Evolutionary conservation across 352 stramenopile species (phyloP).

Genomic region (Phytopythium montanum): DNA sequence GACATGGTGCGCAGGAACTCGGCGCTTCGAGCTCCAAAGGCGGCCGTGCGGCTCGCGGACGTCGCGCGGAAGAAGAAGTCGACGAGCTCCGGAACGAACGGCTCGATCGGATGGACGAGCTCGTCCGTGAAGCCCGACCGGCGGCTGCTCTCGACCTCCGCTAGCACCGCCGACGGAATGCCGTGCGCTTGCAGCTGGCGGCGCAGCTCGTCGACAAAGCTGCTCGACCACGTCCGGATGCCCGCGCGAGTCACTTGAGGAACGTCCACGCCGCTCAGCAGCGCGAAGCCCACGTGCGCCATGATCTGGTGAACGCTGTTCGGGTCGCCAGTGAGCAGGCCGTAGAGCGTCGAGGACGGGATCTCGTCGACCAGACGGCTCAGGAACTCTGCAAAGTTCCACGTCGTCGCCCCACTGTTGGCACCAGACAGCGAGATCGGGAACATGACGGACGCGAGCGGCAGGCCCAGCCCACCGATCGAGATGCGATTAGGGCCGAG

Average conservation of each 20-base stretch:
- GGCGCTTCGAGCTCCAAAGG: slow-evolving; percentile 40
- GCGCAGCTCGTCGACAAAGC: slow-evolving; percentile 40
- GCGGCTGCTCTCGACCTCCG: slow-evolving; percentile 21
- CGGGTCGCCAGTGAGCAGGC: slow-evolving; percentile 39
- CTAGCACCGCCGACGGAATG: slow-evolving; percentile 29
- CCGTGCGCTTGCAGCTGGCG: slow-evolving; percentile 32
- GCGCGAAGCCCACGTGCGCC: slow-evolving; percentile 45
- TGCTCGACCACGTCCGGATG: slow-evolving; percentile 54
- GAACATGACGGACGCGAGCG: slow-evolving; percentile 50
- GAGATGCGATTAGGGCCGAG: slow-evolving; percentile 21
- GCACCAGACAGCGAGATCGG: slow-evolving; percentile 43
- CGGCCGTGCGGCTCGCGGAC: slow-evolving; percentile 43
- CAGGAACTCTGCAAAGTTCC: slow-evolving; percentile 59
- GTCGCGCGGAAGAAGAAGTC: slow-evolving; percentile 58
- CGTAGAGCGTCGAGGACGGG: slow-evolving; percentile 45
- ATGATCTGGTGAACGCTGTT: slow-evolving; percentile 54
- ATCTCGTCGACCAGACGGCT: slow-evolving; percentile 43
- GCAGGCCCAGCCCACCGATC: slow-evolving; percentile 30
- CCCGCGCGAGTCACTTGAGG: slow-evolving; percentile 49
- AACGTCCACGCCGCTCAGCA: slow-evolving; percentile 61
- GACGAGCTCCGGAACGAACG: slow-evolving; percentile 56
- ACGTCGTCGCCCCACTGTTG: slow-evolving; percentile 38
- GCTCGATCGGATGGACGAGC: slow-evolving; percentile 43
- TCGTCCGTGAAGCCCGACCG: slow-evolving; percentile 32
- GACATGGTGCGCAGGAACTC: slow-evolving; percentile 54